phyloP scores from a whole-genome alignment of 139 green algal species.

The Micractinium sp. region DNA sequence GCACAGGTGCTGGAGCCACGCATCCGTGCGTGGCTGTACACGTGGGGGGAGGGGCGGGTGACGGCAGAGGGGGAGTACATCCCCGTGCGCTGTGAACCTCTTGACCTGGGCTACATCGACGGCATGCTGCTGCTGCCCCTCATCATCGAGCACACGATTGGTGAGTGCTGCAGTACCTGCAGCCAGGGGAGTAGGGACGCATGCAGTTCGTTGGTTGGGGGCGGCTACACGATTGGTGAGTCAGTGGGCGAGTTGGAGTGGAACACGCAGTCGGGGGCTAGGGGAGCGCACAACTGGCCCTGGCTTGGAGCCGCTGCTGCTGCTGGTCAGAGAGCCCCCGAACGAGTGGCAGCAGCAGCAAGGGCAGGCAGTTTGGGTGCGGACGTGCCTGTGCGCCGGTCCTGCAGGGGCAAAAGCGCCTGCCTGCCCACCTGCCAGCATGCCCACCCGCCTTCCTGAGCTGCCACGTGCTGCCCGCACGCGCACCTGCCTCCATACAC shows the following conservation, averaged over 20 bases:
- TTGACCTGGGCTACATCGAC: constrained; percentile 60
- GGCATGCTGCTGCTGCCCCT: constrained; percentile 81
- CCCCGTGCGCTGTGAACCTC: constrained; percentile 17
- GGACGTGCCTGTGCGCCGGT: too few relatives aligned
- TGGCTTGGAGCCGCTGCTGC: too few relatives aligned
- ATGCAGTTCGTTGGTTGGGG: background rate
- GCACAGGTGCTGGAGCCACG: constrained; percentile 49
- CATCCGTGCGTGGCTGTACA: constrained; percentile 68
- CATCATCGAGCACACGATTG: constrained; percentile 80
- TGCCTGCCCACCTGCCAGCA: background rate
- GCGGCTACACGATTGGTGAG: too few relatives aligned
- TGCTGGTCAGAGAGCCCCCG: too few relatives aligned
- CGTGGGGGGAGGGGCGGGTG: constrained; percentile 67
- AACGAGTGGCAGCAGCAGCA: too few relatives aligned
- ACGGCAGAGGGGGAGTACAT: constrained; percentile 67
- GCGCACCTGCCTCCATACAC: constrained; percentile 7
- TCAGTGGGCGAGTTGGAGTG: too few relatives aligned
- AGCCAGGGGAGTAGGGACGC: background rate
- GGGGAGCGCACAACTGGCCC: too few relatives aligned
- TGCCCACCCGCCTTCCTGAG: too few relatives aligned
- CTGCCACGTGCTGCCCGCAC: background rate
- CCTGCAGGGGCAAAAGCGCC: too few relatives aligned
- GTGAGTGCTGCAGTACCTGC: too few relatives aligned
- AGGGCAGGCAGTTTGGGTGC: too few relatives aligned
- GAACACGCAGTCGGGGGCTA: too few relatives aligned